phyloP scores from a whole-genome alignment of 805 yeast genomes.

The Zygosaccharomyces pseudorouxii region DNA sequence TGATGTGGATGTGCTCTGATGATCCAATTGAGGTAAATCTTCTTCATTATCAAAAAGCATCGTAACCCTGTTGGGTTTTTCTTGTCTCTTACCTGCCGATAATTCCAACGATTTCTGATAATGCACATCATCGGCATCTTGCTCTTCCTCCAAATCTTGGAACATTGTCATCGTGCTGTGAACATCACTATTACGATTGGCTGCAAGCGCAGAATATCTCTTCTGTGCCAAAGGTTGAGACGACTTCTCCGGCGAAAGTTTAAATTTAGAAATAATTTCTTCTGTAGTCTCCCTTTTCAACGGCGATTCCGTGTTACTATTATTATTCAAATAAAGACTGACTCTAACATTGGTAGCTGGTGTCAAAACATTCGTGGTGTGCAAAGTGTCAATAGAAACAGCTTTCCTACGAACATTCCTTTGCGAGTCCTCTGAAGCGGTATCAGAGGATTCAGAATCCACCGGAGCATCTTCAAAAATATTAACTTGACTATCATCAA shows the following conservation, averaged over 20 bases:
- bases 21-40: conserved; percentile 7
- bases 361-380: conserved; percentile 28
- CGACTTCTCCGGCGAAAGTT: conserved; percentile 27
- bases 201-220: conserved; percentile 22
- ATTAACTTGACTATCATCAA: conserved; percentile 17
- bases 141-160: conserved; percentile 32
- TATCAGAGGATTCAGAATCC: conserved; percentile 22
- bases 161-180: conserved; percentile 30
- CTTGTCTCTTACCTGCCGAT: conserved; percentile 4
- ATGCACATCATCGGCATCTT: conserved; percentile 1
- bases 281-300: conserved; percentile 34
- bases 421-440: conserved; percentile 21
- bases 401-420: conserved; percentile 30
- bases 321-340: conserved; percentile 29
- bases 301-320: conserved; percentile 12
- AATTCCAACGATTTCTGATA: not conserved
- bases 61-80: conserved; percentile 25
- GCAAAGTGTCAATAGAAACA: conserved; percentile 33
- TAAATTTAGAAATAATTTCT: conserved; percentile 32
- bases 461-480: conserved; percentile 32
- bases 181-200: conserved; percentile 7
- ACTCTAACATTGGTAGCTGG: conserved; percentile 34
- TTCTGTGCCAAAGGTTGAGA: conserved; percentile 19
- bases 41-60: conserved; percentile 29
- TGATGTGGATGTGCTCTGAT: not conserved